Conservation (phyloP, 495 filamentous ascomycete species). For the Chaetomium fimeti region DNA sequence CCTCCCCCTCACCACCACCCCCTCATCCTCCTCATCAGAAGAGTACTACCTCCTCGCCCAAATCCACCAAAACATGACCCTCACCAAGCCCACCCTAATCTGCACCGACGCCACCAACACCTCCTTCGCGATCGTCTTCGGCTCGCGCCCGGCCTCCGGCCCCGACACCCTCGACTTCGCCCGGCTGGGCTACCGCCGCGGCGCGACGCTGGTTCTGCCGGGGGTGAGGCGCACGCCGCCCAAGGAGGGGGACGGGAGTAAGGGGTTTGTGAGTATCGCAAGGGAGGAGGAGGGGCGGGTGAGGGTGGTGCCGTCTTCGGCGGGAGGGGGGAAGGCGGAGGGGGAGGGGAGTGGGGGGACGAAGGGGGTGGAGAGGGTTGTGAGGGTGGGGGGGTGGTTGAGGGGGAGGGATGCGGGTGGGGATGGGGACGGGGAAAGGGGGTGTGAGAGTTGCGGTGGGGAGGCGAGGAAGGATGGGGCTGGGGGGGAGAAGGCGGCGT, state of each 20-base stretch:
- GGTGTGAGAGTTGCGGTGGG: slow-evolving; percentile 43
- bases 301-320: slow-evolving; percentile 30
- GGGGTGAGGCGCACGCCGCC: slow-evolving; percentile 34
- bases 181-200: slow-evolving; percentile 34
- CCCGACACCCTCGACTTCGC: slow-evolving; percentile 32
- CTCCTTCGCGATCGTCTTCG: slow-evolving; percentile 44
- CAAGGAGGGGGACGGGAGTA: background rate
- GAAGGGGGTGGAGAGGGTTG: slow-evolving; percentile 36
- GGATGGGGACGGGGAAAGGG: slow-evolving; percentile 23
- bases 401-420: slow-evolving; percentile 17
- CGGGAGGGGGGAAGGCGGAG: slow-evolving; percentile 35
- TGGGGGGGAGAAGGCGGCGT: slow-evolving; percentile 15
- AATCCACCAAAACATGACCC: slow-evolving; percentile 49
- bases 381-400: slow-evolving; percentile 19
- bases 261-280: slow-evolving; percentile 38
- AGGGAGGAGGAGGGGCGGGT: slow-evolving; percentile 27
- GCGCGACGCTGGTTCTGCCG: slow-evolving; percentile 38
- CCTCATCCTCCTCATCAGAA: slow-evolving; percentile 23
- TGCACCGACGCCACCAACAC: slow-evolving; percentile 32
- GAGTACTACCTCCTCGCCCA: slow-evolving; percentile 44
- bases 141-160: slow-evolving; percentile 28
- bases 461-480: slow-evolving; percentile 2
- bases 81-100: slow-evolving; percentile 48
- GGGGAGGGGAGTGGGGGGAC: slow-evolving; percentile 21
- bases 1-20: slow-evolving; percentile 21